Evolutionary conservation across 2,329 filamentous ascomycete genomes (phyloP), one percentile per base, ranked within the genome.

Genomic region (Fusarium haematococcum): DNA sequence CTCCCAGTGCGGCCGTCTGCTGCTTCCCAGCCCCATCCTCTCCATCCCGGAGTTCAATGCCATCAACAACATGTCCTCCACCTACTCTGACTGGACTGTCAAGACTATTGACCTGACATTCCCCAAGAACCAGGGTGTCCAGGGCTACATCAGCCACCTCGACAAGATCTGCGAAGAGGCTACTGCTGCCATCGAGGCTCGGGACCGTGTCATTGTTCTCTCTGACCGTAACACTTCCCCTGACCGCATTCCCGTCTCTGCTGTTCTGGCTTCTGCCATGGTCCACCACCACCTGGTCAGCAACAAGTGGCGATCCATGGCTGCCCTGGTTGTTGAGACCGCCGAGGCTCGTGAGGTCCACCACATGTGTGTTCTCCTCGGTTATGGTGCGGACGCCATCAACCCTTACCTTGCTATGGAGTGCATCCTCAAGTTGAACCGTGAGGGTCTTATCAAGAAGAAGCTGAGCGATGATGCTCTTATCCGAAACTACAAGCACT

Each of bases 351-450:
- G 96, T 85, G 96, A 98, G 84, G 96, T 98, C 9, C 96, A 98
- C 84, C 96, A 98, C 86, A 97, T 98, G 95, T 98, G 95, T 86
- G 96, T 98, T n/a, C 89, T 98, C 50, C 90, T 98, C 69, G 96
- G 96, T 64, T 98, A 98, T 79, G 96, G 96, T 86, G 95, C 93
- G 65, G 96, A 98, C 85, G 96, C 93, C 58, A 91, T 98, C 81
- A 97, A 97, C 87, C 96, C 96, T 23, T 98, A 98, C 84, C 91
- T 98, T 59, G 94, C 96, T 18, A 94, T 98, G 87, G 96, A 98
- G 86, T 98, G 95, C 81, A 97, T 98, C 79, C 86, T 98, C 77
- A 98, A 98, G 92, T 93, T 98, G 84, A 95, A 97, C 86, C 93
- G 94, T 58, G 95, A 98, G 85, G 94, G 94, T 61, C 87, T 98